Base-by-base conservation (phyloP, 495 filamentous ascomycete genomes). In the Penicillium egyptiacum region DNA sequence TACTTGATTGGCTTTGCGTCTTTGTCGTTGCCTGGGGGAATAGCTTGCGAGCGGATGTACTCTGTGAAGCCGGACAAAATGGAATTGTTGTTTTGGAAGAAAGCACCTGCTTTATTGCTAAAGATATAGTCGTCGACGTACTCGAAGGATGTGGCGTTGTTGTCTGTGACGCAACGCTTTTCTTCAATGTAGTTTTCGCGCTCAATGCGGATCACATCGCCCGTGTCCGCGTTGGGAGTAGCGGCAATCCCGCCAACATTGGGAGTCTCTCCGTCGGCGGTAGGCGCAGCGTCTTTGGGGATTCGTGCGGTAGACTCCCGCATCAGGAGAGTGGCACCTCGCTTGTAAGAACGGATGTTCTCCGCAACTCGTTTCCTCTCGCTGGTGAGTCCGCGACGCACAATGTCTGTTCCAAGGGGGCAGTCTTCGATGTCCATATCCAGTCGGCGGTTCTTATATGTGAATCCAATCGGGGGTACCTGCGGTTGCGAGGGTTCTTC, bases 41-140 rank as follows among this genome's bases (percentile, higher is more conserved):
- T 78, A 63, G 93, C 86, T 66, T 90, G 84, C 45, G 86, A 77
- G 49, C 94, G 91, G 75, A 98, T 90, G 78, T 93, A 97, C 57
- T 85, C 81, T 12, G 92, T 97, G 75, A 98, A 96, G 11, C 71
- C 72, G 40, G 89, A 82, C n/a, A 98, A 86, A 74, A 98, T 97
- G 46, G 91, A 96, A 76, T 98, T 98, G 81, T 98, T 98, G 78
- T 98, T 98, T 67, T 98, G 94, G 83, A 98, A 98, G 82, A 98
- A 98, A 42, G 88, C 78, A 39, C 91, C 91, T 19, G 94, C 94
- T 30, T 87, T 89, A 79, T 93, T 97, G 67, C 81, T 83, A 79
- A 98, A 96, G 68, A 86, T 73, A 76, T 87, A 96, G 70, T 86
- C 69, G 64, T 90, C 90, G 53, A 98, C 79, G 70, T 95, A 96